phyloP scores from a whole-genome alignment of 176 grass and related monocot species.

The Raddia guianensis region DNA sequence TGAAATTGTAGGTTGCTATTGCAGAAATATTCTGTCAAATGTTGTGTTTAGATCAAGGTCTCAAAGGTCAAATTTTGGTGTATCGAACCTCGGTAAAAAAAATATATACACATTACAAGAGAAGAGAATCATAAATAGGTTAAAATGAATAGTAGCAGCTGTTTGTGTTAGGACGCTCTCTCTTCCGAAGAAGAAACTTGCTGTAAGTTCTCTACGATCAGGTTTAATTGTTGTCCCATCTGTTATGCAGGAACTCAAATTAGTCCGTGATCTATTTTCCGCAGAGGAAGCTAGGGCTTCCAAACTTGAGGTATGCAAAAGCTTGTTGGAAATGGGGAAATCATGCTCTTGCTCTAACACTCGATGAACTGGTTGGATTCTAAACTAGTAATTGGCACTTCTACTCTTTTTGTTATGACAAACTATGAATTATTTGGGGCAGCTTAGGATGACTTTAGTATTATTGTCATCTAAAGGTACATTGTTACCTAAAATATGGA shows the following conservation, averaged over 20 bases:
- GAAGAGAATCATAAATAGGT: background rate
- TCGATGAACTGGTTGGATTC: background rate
- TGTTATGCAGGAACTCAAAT: constrained; percentile 76
- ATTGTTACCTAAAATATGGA: background rate
- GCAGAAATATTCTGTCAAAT: background rate
- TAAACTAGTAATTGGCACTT: background rate
- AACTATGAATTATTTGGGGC: constrained; percentile 7
- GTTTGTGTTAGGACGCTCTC: background rate
- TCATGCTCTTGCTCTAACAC: constrained; percentile 39
- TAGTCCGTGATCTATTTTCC: constrained; percentile 61
- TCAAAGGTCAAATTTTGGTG: background rate
- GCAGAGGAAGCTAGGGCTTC: constrained; percentile 70
- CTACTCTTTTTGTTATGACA: background rate
- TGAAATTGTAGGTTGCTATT: constrained; percentile 6
- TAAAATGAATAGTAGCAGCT: background rate
- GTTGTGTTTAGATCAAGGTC: constrained; percentile 2
- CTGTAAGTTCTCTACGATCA: constrained; percentile 10
- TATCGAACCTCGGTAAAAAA: constrained; percentile 1
- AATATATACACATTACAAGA: background rate
- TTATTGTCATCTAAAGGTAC: background rate
- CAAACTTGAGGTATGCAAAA: constrained; percentile 75
- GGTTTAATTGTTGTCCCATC: constrained; percentile 1
- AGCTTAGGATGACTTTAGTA: background rate
- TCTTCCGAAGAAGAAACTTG: constrained; percentile 25
- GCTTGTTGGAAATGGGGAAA: background rate